phyloP scores from a whole-genome alignment of 208 protist genomes.

The Leishmania aethiopica region DNA sequence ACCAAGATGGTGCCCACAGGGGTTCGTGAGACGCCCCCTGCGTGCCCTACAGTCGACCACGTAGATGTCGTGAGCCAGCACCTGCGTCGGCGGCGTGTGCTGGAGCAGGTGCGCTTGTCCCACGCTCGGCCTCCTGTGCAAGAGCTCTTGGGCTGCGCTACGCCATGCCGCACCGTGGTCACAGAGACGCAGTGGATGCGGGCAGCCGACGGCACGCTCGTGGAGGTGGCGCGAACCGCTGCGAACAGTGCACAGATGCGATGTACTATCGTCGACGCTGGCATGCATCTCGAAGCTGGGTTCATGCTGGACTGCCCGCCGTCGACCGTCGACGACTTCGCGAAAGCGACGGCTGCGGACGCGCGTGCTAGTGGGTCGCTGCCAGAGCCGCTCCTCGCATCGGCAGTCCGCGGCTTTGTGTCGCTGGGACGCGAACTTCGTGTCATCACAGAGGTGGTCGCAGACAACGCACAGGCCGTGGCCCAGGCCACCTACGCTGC shows the following conservation, averaged over 20 bases:
- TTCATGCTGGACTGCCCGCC: slow-evolving; percentile 41
- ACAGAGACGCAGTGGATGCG: slow-evolving; percentile 77
- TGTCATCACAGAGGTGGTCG: slow-evolving; percentile 63
- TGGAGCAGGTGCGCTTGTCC: slow-evolving; percentile 39
- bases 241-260: slow-evolving; percentile 65
- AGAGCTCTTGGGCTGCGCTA: slow-evolving; percentile 41
- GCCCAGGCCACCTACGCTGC: slow-evolving; percentile 38
- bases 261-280: slow-evolving; percentile 35
- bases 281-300: slow-evolving; percentile 38
- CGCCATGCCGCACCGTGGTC: slow-evolving; percentile 35
- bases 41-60: slow-evolving; percentile 46
- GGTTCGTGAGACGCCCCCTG: neutral
- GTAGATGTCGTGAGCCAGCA: slow-evolving; percentile 30
- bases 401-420: slow-evolving; percentile 50
- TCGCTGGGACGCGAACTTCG: slow-evolving; percentile 30
- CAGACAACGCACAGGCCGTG: slow-evolving; percentile 63
- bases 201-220: slow-evolving; percentile 47
- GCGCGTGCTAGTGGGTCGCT: neutral
- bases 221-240: slow-evolving; percentile 61
- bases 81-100: slow-evolving; percentile 66
- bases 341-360: neutral
- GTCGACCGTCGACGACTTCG: neutral
- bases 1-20: neutral
- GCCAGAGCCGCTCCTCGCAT: slow-evolving; percentile 35
- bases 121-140: slow-evolving; percentile 30